phyloP scores from a whole-genome alignment of 2,329 filamentous ascomycete species.

The Fusarium sublunatum region DNA sequence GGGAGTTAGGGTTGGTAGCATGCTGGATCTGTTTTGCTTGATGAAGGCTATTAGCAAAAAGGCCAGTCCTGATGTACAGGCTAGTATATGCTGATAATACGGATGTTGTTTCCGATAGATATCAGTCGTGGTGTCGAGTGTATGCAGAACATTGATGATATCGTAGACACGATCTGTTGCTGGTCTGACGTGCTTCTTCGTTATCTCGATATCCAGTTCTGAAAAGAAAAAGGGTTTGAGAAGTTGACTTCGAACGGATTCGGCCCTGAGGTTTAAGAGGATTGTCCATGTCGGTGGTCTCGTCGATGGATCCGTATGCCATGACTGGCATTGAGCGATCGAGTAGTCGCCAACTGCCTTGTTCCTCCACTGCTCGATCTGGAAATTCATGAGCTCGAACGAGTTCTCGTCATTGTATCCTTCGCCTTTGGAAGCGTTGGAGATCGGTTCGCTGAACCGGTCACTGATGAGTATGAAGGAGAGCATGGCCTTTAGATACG shows the following conservation, averaged over 20 bases:
- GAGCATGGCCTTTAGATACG: slow-evolving; percentile 31
- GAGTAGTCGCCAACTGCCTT: slow-evolving; percentile 36
- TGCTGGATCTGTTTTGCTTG: slow-evolving; percentile 25
- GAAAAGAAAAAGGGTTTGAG: slow-evolving; percentile 33
- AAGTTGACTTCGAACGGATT: slow-evolving; percentile 26
- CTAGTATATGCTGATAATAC: slow-evolving; percentile 25
- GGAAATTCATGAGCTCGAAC: slow-evolving; percentile 47
- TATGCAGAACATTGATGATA: slow-evolving; percentile 23
- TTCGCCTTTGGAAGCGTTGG: slow-evolving; percentile 17
- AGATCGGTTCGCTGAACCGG: slow-evolving; percentile 28
- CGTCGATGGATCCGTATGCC: slow-evolving; percentile 16
- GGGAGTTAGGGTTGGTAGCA: slow-evolving; percentile 12
- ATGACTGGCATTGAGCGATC: slow-evolving; percentile 8
- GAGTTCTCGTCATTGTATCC: slow-evolving; percentile 43
- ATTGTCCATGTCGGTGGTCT: slow-evolving; percentile 29
- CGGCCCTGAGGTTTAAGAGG: slow-evolving; percentile 25
- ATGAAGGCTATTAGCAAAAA: slow-evolving; percentile 31
- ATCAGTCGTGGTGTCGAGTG: slow-evolving; percentile 18
- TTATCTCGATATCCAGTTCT: slow-evolving; percentile 25
- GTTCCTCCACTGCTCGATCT: slow-evolving; percentile 46
- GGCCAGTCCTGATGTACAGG: slow-evolving; percentile 23
- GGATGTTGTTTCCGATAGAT: slow-evolving; percentile 32
- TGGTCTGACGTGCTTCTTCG: slow-evolving; percentile 23
- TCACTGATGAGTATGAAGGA: slow-evolving; percentile 33
- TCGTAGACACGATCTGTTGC: slow-evolving; percentile 26